Percentiles rank a stretch among this genome's conserved stretches.
Evolutionary conservation across 208 protist species (phyloP).

Genomic region (Acanthamoeba triangularis): DNA sequence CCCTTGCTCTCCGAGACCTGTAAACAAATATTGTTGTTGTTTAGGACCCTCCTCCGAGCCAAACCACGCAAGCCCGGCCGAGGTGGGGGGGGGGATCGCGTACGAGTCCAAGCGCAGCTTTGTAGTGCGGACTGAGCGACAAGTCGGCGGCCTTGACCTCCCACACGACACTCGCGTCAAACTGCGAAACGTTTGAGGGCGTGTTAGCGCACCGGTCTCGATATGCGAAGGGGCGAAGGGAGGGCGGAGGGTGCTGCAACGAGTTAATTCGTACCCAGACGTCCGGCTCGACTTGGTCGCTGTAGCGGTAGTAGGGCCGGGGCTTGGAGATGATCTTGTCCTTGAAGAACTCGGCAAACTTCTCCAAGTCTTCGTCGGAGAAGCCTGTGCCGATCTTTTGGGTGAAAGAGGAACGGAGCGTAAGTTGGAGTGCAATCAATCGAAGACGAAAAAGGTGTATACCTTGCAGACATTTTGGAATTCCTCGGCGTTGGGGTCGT

Average conservation of each 20-base stretch:
- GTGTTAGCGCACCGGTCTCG: not conserved
- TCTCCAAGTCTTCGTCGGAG: slow-evolving; percentile 80
- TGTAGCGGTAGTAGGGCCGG: slow-evolving; percentile 73
- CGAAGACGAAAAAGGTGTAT: too few relatives aligned
- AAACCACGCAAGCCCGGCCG: too few relatives aligned
- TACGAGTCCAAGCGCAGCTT: slow-evolving; percentile 92
- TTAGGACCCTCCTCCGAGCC: too few relatives aligned
- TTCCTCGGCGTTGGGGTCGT: slow-evolving; percentile 97
- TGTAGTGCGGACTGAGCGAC: slow-evolving; percentile 98
- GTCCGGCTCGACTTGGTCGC: slow-evolving; percentile 42
- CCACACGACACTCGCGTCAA: slow-evolving; percentile 98
- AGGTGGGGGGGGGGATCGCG: too few relatives aligned
- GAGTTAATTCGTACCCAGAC: slow-evolving; percentile 6
- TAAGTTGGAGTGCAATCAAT: too few relatives aligned
- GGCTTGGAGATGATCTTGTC: slow-evolving; percentile 74
- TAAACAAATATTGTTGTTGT: too few relatives aligned
- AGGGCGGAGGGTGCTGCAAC: too few relatives aligned
- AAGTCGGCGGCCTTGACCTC: slow-evolving; percentile 99
- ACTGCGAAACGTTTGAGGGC: slow-evolving; percentile 92
- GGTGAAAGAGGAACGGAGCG: not conserved
- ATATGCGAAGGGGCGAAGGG: not conserved
- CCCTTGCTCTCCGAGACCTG: slow-evolving; percentile 93
- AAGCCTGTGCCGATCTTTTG: slow-evolving; percentile 86
- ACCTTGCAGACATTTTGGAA: slow-evolving; percentile 99
- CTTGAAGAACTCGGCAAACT: slow-evolving; percentile 74